phyloP scores from a whole-genome alignment of 1,139 yeast species.

The Casaregolazyma suthepensis region DNA sequence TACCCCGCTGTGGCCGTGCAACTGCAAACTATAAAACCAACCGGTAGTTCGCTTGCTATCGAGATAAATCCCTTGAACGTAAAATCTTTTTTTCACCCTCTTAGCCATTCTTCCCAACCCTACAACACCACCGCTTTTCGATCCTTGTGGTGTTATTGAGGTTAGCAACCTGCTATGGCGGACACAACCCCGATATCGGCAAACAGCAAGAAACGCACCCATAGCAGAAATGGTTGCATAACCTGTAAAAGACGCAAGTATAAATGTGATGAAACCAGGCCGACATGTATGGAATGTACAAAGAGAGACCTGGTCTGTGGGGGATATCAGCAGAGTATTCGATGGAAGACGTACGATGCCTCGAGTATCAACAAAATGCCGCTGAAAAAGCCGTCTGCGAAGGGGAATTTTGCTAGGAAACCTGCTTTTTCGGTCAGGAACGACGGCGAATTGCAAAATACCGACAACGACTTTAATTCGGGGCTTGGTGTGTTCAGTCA shows the following conservation, averaged over 20 bases:
- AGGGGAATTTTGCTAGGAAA: neutral
- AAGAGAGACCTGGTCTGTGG: slow-evolving; percentile 46
- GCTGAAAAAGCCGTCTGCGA: neutral
- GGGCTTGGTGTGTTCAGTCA: neutral
- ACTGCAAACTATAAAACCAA: neutral
- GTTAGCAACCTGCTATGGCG: neutral
- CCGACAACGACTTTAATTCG: neutral
- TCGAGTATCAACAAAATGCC: neutral
- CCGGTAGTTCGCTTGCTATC: neutral
- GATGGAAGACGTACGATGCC: slow-evolving; percentile 51
- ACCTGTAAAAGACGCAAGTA: slow-evolving; percentile 53
- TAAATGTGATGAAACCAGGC: slow-evolving; percentile 55
- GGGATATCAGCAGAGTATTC: slow-evolving; percentile 58
- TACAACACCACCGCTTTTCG: neutral
- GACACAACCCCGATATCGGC: neutral
- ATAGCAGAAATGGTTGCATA: slow-evolving; percentile 38
- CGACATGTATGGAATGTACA: slow-evolving; percentile 43
- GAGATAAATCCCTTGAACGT: neutral
- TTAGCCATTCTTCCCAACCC: neutral
- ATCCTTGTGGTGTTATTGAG: neutral
- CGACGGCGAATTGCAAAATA: neutral
- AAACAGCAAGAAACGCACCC: slow-evolving; percentile 1
- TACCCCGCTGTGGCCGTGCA: neutral
- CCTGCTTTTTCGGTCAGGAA: neutral
- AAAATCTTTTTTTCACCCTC: neutral